Conservation (phyloP, 2,329 filamentous ascomycete species). For the Coleophoma crateriformis region DNA sequence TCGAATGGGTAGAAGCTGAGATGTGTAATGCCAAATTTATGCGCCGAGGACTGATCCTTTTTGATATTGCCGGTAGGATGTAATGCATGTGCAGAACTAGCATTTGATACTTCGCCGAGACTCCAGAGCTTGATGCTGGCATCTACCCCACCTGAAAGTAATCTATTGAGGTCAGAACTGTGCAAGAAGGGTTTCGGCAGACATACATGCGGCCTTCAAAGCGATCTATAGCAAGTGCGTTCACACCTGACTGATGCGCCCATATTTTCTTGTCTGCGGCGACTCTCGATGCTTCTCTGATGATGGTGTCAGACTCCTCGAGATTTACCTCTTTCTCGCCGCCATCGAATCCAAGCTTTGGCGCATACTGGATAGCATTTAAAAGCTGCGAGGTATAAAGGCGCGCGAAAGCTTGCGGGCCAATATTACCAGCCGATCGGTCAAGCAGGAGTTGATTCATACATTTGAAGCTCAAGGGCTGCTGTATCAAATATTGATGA, state of each 20-base stretch:
- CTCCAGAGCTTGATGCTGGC: conserved; percentile 85
- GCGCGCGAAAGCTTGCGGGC: conserved; percentile 57
- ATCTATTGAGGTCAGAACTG: conserved; percentile 34
- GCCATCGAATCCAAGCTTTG: conserved; percentile 66
- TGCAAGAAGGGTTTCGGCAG: no score
- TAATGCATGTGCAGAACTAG: conserved; percentile 37
- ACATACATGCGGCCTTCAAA: conserved; percentile 72
- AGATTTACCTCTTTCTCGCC: conserved; percentile 32
- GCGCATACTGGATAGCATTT: conserved; percentile 61
- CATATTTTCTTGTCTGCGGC: conserved; percentile 27
- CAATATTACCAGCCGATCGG: conserved; percentile 65
- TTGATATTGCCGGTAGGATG: conserved; percentile 47
- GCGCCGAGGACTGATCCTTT: conserved; percentile 36
- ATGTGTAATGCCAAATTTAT: conserved; percentile 70
- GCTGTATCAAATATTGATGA: no score
- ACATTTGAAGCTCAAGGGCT: conserved; percentile 37
- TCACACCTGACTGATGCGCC: conserved; percentile 77
- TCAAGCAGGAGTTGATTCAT: conserved; percentile 76
- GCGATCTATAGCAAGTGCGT: conserved; percentile 71
- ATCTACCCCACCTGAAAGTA: conserved; percentile 82
- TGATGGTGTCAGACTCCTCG: conserved; percentile 5
- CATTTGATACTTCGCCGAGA: conserved; percentile 55
- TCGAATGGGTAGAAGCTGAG: conserved; percentile 77
- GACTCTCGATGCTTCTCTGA: background rate
- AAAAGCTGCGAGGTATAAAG: conserved; percentile 62